Percentiles rank a stretch among this genome's conserved stretches.
Evolutionary conservation across 2,329 filamentous ascomycete species (phyloP).

Genomic region (Nothopassalora personata): DNA sequence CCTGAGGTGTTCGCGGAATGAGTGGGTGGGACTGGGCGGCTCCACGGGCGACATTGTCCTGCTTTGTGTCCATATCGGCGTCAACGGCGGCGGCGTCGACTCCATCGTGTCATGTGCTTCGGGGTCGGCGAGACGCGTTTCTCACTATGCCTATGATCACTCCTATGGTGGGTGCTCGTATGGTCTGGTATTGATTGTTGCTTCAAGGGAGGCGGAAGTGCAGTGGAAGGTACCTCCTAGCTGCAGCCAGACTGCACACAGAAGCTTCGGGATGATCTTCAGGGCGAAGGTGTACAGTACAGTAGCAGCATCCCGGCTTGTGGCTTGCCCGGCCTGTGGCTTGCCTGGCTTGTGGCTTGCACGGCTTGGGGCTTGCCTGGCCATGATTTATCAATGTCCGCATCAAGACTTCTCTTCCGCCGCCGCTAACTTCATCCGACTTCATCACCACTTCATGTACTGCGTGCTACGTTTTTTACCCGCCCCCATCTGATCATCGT

Average conservation of each 20-base stretch:
- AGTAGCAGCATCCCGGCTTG: no score
- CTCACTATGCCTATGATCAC: not conserved
- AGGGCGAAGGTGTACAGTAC: no score
- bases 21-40: slow-evolving; percentile 29
- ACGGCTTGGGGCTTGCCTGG: no score
- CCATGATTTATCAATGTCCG: not conserved
- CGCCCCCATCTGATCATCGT: slow-evolving; percentile 1
- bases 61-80: slow-evolving; percentile 28
- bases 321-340: no score
- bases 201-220: no score
- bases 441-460: slow-evolving; percentile 2
- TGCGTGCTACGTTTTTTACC: not conserved
- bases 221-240: no score
- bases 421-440: not conserved
- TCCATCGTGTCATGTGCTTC: not conserved
- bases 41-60: slow-evolving; percentile 39
- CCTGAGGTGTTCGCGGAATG: slow-evolving; percentile 26
- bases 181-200: not conserved
- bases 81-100: slow-evolving; percentile 1
- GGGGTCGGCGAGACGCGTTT: not conserved
- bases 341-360: no score
- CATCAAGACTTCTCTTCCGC: not conserved
- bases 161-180: no score
- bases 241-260: not conserved
- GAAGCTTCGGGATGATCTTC: not conserved